Base-by-base conservation (phyloP, 495 filamentous ascomycete species). In the Filosporella fistucella region DNA sequence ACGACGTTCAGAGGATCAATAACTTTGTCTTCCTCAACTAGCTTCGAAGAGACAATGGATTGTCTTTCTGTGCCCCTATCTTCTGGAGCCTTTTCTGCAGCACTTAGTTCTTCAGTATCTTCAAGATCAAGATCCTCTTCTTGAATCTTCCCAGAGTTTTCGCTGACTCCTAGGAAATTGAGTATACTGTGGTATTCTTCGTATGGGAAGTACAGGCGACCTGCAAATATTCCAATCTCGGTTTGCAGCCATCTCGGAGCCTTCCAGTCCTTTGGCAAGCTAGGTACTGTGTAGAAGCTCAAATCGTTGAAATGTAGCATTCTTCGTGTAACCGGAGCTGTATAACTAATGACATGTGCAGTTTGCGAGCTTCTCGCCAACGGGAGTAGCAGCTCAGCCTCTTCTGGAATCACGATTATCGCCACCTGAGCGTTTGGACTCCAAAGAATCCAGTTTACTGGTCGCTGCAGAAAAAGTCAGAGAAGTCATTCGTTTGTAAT, bases 221-320 rank as follows among this genome's bases (percentile, higher is more conserved):
- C 78, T 4, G 70, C 63, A 18, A 82, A 65, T n/a, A 83, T 68
- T 2, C 74, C 76, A 0, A 82, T 58, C 39, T 81, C 73, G 36
- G 77, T 60, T 11, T 47, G 56, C 11, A 80, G 58, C 71, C 69
- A 72, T 1, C 50, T 37, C 0, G 74, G 74, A 6, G 69, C 54
- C 10, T 16, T 45, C 54, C 65, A 69, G 0, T 24, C 24, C 0
- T n/a, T 4, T 0, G 72, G 65, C 0, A 80, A 62, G 8, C 28
- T 14, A 0, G 78, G 77, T 3, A 74, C 52, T 5, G 64, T 54
- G 50, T 74, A 75, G 52, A 68, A 76, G 4, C 52, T 33, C 0
- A 81, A 59, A 13, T 37, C 48, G 37, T 77, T 75, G 55, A 81
- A 78, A n/a, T 60, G 53, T 0, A 74, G 49, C 77, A 81, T 81